Evolutionary conservation across 208 protist species (phyloP).

Genomic region (Trypanosoma melophagium): DNA sequence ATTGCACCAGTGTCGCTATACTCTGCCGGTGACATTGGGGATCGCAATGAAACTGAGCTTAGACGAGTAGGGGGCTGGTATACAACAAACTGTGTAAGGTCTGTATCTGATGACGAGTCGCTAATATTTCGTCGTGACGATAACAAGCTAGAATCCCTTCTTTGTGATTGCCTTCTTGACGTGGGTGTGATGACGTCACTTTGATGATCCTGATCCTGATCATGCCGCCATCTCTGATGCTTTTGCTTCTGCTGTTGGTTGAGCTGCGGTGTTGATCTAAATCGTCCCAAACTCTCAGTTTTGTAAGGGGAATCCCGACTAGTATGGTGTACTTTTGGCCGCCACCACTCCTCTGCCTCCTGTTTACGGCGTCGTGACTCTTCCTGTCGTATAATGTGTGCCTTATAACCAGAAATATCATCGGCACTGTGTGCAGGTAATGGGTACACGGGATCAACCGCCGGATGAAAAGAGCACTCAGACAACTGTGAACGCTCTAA

Average conservation of each 20-base stretch:
- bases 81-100: constrained; percentile 20
- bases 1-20: constrained; percentile 2
- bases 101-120: constrained; percentile 6
- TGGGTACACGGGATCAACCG: constrained; percentile 50
- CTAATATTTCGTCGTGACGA: constrained; percentile 18
- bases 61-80: constrained; percentile 9
- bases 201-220: no score
- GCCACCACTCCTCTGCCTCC: constrained; percentile 64
- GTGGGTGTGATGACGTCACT: no score
- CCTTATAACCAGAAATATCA: constrained; percentile 42
- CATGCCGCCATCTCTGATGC: background rate
- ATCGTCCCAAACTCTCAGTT: no score
- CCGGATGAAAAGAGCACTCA: constrained; percentile 68
- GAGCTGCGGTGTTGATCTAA: background rate
- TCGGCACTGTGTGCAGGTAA: constrained; percentile 30
- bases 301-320: no score
- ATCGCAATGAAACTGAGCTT: constrained; percentile 1
- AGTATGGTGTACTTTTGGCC: constrained; percentile 3
- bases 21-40: background rate
- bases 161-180: constrained; percentile 11
- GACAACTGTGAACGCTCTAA: constrained; percentile 26
- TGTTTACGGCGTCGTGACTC: constrained; percentile 50
- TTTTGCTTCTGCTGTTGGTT: background rate
- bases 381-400: constrained; percentile 56
- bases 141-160: background rate